Conservation (phyloP, 345 rosid species). For the Pugionium dolabratum region DNA sequence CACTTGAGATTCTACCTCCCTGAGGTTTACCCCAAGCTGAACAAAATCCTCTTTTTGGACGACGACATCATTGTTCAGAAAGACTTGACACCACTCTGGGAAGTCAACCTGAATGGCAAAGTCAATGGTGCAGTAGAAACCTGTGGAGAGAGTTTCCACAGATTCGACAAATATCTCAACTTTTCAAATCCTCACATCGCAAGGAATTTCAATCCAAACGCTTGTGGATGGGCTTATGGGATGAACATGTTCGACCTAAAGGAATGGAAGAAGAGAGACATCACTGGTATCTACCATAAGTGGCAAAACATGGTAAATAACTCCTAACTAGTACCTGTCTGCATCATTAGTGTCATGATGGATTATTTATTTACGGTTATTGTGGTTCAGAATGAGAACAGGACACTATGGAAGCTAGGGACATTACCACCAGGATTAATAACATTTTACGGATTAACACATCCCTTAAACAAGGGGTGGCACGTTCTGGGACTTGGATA, state of each 20-base stretch:
- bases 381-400: conserved; percentile 61
- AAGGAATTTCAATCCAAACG: conserved; percentile 81
- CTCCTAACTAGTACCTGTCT: too few species aligned
- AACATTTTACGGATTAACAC: conserved; percentile 73
- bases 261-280: conserved; percentile 86
- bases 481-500: conserved; percentile 86
- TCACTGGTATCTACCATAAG: conserved; percentile 81
- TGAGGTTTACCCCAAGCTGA: conserved; percentile 89
- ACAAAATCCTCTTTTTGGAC: conserved; percentile 86
- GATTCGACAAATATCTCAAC: conserved; percentile 95
- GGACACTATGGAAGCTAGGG: conserved; percentile 81
- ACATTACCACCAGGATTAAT: conserved; percentile 87
- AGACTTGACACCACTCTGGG: conserved; percentile 86
- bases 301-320: conserved; percentile 92
- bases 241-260: conserved; percentile 92
- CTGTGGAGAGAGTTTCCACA: conserved; percentile 94
- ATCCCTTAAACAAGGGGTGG: conserved; percentile 60
- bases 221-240: conserved; percentile 99
- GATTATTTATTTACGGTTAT: too few species aligned
- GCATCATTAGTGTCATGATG: too few species aligned
- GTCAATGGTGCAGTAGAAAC: conserved; percentile 99
- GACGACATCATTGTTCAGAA: conserved; percentile 94
- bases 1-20: conserved; percentile 98
- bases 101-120: conserved; percentile 84
- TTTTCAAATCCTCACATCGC: conserved; percentile 93